phyloP scores from a whole-genome alignment of 2,329 filamentous ascomycete species.

The Pseudonectria foliicola region DNA sequence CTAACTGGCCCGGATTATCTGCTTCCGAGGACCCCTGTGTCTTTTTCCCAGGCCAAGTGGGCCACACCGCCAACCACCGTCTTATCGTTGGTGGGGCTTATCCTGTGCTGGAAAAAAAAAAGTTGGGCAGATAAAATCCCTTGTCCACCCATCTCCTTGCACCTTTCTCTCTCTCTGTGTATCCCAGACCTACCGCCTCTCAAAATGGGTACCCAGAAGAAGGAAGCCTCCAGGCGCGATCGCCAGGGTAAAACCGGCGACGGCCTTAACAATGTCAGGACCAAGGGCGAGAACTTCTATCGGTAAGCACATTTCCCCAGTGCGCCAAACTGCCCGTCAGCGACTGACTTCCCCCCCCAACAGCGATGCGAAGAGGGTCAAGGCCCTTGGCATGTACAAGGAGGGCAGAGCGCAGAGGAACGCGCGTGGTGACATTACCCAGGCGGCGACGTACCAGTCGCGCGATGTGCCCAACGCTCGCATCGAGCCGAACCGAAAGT shows the following conservation, averaged over 20 bases:
- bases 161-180: conserved; percentile 9
- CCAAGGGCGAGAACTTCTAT: conserved; percentile 99
- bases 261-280: conserved; percentile 85
- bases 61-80: too few relatives aligned
- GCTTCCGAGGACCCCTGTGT: background rate
- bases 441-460: conserved; percentile 78
- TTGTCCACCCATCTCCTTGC: conserved; percentile 13
- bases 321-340: background rate
- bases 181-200: conserved; percentile 15
- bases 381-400: conserved; percentile 83
- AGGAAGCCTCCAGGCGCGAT: conserved; percentile 74
- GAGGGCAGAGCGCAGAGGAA: conserved; percentile 79
- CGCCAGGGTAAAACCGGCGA: conserved; percentile 79
- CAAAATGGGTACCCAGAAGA: conserved; percentile 83
- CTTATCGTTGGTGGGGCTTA: too few relatives aligned
- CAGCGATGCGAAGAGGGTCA: conserved; percentile 74
- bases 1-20: conserved; percentile 1
- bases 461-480: conserved; percentile 74
- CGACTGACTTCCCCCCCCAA: conserved; percentile 7
- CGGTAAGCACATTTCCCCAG: conserved; percentile 43
- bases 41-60: too few relatives aligned
- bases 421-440: conserved; percentile 72
- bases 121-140: conserved; percentile 13
- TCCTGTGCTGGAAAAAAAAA: background rate
- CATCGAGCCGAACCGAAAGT: conserved; percentile 93